A percentile compares a stretch with the other conserved stretches of the same genome.
phyloP scores from a whole-genome alignment of 106 monocot genomes.

The Cymbidium sinense region DNA sequence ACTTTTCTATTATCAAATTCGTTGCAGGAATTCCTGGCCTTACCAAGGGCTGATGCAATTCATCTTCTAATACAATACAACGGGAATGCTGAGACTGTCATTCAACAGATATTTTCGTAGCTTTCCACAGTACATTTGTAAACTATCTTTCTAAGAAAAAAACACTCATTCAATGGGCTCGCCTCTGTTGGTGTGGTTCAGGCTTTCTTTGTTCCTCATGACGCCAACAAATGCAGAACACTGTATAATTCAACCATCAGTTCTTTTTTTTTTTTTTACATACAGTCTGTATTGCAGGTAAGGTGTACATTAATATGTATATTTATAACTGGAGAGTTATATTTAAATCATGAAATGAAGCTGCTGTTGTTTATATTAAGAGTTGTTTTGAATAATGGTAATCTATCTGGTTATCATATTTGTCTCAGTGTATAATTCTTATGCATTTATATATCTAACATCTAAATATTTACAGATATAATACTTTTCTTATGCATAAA shows the following conservation, averaged over 20 bases:
- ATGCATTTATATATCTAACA: too few relatives aligned
- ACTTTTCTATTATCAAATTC: not conserved
- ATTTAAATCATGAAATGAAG: not conserved
- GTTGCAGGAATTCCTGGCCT: slow-evolving; percentile 79
- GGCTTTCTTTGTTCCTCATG: not conserved
- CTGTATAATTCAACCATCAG: not conserved
- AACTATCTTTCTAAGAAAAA: not conserved
- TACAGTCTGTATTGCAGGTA: not conserved
- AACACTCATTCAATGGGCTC: not conserved
- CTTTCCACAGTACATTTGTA: slow-evolving; percentile 22
- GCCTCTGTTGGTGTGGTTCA: slow-evolving; percentile 1
- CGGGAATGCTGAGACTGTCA: slow-evolving; percentile 82
- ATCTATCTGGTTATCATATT: too few relatives aligned
- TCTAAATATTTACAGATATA: too few relatives aligned
- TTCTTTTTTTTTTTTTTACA: too few relatives aligned
- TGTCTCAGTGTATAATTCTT: too few relatives aligned
- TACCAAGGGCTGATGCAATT: slow-evolving; percentile 88
- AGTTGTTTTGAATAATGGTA: too few relatives aligned
- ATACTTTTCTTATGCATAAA: too few relatives aligned
- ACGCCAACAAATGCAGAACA: not conserved
- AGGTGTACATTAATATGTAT: not conserved
- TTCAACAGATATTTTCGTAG: slow-evolving; percentile 85
- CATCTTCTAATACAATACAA: slow-evolving; percentile 79
- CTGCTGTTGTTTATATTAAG: not conserved
- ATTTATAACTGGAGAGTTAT: not conserved